Base-by-base conservation (phyloP, 306 rosid genomes). In the Luffa aegyptiaca region DNA sequence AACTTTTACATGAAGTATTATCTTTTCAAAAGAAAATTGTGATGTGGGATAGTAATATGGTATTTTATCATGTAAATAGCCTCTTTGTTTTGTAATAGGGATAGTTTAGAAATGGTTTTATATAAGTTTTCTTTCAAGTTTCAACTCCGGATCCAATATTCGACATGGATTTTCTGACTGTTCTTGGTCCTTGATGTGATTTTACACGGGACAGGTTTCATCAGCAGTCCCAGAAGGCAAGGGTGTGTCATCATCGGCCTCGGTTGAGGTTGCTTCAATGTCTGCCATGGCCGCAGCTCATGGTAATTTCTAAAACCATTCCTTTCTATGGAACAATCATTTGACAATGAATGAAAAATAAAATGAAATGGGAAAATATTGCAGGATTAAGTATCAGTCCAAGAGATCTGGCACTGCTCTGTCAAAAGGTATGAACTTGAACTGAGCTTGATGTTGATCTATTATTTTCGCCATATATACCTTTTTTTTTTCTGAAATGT, bases 251-350 rank as follows among this genome's bases (percentile, higher is more conserved):
- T 95, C 99, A 88, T 95, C 99, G 79, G 97, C 99, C 59, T 81
- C 99, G n/a, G 90, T 95, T 70, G 99, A 95, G 88, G 97, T 95
- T n/a, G 99, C 99, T 82, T 88, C 93, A 84, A 95, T 95, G 99
- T 80, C 93, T 82, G 99, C 97, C 61, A 81, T 95, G 79, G 96
- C 99, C 78, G 97, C 93, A 48, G 87, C 96, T 86, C 97, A 86
- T 82, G 99, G 99, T 95, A 87, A 86, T 55, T 73, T 33, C 75
- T 10, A 69, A 44, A 69, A 44, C 75, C 21, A 42, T 68, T 68
- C 41, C 1, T 5, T 71, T 41, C 26, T 4, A 12, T 71, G 18
- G 9, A 20, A 13, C 39, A 71, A 21, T 46, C 76, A 71, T 64
- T 14, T 64, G 21, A 7, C 21, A 21, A 46, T 26, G 6, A 45